Conservation (phyloP, 768 basidiomycete species). For the Boletus coccyginus region DNA sequence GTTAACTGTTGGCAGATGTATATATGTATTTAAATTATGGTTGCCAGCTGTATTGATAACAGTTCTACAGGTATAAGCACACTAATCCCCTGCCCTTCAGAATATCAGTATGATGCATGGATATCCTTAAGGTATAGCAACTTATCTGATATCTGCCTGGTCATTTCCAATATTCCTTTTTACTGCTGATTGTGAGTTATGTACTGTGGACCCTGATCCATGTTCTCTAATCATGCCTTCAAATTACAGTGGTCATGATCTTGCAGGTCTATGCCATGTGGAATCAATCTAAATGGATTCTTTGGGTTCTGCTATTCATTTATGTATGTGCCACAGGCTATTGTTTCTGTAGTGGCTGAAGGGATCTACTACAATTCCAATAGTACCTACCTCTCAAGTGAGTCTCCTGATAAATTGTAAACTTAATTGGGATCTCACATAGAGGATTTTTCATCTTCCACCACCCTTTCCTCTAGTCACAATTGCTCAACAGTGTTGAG, state of each 20-base stretch:
- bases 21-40: background rate
- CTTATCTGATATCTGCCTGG: background rate
- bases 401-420: background rate
- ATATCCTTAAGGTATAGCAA: background rate
- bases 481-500: background rate
- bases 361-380: background rate
- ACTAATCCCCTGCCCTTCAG: too few species aligned
- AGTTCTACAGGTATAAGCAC: slow-evolving; percentile 3
- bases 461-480: background rate
- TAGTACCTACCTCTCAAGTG: background rate
- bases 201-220: background rate
- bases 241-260: too few species aligned
- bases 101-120: background rate
- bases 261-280: too few species aligned
- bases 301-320: background rate
- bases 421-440: background rate
- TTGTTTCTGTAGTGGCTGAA: background rate
- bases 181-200: slow-evolving; percentile 2
- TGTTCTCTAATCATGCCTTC: background rate
- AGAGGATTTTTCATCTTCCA: too few species aligned
- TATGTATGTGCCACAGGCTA: background rate
- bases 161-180: background rate
- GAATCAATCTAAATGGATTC: too few species aligned
- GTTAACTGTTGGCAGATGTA: background rate
- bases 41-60: background rate